Conservation (phyloP, 1,139 yeast genomes). For the Scheffersomyces quercinus region DNA sequence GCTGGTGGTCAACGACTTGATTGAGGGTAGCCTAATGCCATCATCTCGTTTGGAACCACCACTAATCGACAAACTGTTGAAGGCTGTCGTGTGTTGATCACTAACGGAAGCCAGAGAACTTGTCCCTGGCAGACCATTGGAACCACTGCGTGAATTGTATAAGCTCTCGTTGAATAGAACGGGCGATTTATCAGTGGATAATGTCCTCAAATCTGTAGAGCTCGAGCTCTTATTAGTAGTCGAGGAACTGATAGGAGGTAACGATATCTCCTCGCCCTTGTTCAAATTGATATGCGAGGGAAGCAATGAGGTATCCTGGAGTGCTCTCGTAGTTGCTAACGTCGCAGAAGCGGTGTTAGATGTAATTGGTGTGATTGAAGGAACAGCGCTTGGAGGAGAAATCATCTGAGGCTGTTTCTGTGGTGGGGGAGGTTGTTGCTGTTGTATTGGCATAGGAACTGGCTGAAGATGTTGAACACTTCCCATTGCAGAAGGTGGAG, state of each 20-base stretch:
- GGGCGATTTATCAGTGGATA: conserved; percentile 3
- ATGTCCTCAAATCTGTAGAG: neutral
- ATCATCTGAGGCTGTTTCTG: neutral
- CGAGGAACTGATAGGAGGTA: neutral
- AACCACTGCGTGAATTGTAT: too few species aligned
- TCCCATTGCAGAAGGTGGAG: conserved; percentile 3
- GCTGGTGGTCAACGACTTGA: conserved; percentile 15
- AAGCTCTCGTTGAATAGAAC: conserved; percentile 3
- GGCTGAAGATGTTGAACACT: conserved; percentile 3
- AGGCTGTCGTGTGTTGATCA: conserved; percentile 11
- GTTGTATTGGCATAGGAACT: neutral
- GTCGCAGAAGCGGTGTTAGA: neutral
- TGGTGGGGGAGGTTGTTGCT: neutral
- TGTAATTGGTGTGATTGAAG: neutral
- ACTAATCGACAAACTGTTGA: conserved; percentile 13
- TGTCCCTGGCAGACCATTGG: too few species aligned
- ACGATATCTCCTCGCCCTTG: neutral
- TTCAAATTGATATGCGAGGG: neutral
- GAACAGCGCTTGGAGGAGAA: neutral
- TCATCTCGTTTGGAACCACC: conserved; percentile 8
- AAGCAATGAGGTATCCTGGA: too few species aligned
- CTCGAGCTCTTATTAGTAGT: neutral
- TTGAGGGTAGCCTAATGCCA: conserved; percentile 26
- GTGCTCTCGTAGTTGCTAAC: neutral
- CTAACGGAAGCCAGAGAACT: neutral